These are phyloP conservation scores for Ceratobasidium papillatum DNA, from an alignment of 1,284 basidiomycete species.

Conservation along the genomic window DNA sequence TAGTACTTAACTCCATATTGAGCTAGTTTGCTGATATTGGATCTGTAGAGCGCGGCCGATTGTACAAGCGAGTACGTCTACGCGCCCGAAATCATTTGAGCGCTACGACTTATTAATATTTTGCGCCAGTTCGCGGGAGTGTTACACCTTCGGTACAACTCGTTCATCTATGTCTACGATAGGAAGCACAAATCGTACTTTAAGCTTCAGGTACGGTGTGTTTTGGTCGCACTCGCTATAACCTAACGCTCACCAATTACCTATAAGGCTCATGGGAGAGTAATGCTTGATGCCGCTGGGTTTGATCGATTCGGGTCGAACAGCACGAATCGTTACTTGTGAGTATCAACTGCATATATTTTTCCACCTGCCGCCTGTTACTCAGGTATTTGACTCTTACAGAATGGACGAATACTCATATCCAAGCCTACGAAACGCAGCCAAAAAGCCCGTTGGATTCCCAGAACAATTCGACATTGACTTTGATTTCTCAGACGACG, in stretches of 20 bases:
- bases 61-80: background rate
- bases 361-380: too few relatives aligned
- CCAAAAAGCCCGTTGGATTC: background rate
- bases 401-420: background rate
- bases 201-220: constrained; percentile 5
- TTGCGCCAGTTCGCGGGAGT: background rate
- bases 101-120: background rate
- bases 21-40: background rate
- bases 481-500: constrained; percentile 9
- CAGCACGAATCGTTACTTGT: background rate
- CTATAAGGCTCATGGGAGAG: constrained; percentile 7
- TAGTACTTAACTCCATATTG: background rate
- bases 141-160: constrained; percentile 8
- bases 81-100: background rate
- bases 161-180: background rate
- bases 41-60: background rate
- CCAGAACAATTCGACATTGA: constrained; percentile 15
- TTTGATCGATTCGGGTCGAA: constrained; percentile 6
- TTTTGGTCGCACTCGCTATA: too few relatives aligned
- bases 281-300: constrained; percentile 7
- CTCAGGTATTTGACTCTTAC: background rate
- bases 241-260: background rate
- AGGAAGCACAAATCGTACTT: background rate
- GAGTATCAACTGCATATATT: too few relatives aligned
- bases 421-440: background rate